These are phyloP conservation scores for Ascocoryne sarcoides DNA, from an alignment of 2,329 filamentous ascomycete genomes.

Conservation along the genomic window DNA sequence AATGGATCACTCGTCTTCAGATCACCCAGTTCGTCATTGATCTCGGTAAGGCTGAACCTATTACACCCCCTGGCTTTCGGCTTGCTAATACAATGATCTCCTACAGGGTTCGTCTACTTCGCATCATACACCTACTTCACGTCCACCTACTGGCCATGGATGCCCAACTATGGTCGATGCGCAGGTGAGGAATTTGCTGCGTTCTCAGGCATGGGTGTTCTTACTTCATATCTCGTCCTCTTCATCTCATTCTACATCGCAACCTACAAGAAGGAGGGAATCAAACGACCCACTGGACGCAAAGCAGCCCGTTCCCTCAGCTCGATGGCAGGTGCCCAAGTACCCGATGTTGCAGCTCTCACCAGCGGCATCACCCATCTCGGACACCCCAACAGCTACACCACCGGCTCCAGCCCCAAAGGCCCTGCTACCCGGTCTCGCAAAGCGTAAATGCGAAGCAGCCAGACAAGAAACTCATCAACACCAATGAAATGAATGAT, in stretches of 20 bases:
- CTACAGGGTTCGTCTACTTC: conserved; percentile 23
- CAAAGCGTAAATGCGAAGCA: conserved; percentile 4
- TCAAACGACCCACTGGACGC: neutral
- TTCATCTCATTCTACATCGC: conserved; percentile 25
- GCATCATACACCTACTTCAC: conserved; percentile 22
- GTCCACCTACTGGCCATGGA: conserved; percentile 15
- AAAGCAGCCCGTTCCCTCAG: conserved; percentile 4
- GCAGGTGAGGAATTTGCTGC: conserved; percentile 22
- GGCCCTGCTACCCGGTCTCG: conserved; percentile 1
- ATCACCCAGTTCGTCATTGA: conserved; percentile 26
- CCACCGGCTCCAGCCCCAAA: neutral
- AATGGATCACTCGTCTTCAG: conserved; percentile 25
- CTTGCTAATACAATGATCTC: neutral
- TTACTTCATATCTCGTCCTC: conserved; percentile 22
- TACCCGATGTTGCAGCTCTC: conserved; percentile 4
- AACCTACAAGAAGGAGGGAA: conserved; percentile 19
- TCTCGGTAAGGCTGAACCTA: conserved; percentile 7
- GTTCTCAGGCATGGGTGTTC: conserved; percentile 16
- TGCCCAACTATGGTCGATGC: conserved; percentile 21
- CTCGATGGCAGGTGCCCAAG: conserved; percentile 5
- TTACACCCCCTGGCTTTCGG: neutral
- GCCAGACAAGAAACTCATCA: too few species aligned
- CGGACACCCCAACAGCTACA: neutral
- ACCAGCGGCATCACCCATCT: neutral
- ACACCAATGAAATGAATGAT: too few species aligned